These are phyloP conservation scores for Penicillium sp. DNA, from an alignment of 2,329 filamentous ascomycete species.

Conservation along the genomic window DNA sequence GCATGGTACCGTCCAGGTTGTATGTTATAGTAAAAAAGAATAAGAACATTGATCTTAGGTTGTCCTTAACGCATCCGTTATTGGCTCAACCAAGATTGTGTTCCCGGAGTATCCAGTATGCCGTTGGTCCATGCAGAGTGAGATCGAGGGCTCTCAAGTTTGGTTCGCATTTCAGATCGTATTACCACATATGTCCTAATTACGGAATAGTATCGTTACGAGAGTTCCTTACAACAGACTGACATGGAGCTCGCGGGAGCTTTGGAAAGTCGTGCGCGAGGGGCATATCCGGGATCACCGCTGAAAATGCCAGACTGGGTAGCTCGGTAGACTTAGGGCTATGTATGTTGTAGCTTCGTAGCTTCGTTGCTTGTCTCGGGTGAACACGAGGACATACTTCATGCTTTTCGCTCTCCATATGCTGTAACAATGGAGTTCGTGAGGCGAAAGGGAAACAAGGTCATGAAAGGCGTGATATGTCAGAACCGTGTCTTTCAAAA, in stretches of 20 bases:
- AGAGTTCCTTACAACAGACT: background rate
- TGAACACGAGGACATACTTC: background rate
- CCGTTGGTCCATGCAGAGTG: background rate
- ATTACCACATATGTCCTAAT: background rate
- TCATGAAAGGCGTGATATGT: background rate
- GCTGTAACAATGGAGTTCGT: background rate
- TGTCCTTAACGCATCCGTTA: background rate
- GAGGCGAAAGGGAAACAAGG: background rate
- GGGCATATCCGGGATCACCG: slow-evolving; percentile 4
- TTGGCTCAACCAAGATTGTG: background rate
- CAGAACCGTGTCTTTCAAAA: background rate
- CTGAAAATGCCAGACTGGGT: slow-evolving; percentile 3
- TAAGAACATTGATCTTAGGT: background rate
- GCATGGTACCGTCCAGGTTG: too few relatives aligned
- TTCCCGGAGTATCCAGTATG: background rate
- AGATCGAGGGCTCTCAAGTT: background rate
- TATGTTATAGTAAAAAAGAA: too few relatives aligned
- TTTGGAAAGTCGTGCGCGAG: slow-evolving; percentile 2
- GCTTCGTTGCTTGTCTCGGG: background rate
- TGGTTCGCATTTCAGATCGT: background rate
- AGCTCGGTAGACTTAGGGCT: background rate
- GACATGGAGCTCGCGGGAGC: background rate
- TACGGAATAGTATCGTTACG: background rate
- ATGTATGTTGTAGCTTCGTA: background rate
- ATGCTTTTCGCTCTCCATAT: background rate